These are phyloP conservation scores for Nicotiana otophora DNA, from an alignment of 257 asterid genomes.

Conservation along the genomic window DNA sequence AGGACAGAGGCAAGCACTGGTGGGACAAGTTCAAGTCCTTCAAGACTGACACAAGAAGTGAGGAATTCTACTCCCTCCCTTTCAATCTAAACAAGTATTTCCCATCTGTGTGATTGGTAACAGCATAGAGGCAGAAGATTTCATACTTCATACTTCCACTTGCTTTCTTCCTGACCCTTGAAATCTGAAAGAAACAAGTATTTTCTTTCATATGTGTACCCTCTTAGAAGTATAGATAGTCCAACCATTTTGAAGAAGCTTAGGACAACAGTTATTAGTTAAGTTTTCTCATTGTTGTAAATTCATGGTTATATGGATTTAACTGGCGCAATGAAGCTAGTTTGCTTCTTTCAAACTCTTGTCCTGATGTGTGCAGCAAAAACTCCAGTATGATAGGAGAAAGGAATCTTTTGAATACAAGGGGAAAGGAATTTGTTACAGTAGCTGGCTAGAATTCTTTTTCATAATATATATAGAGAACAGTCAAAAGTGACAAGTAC, in stretches of 20 bases:
- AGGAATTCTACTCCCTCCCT: constrained; percentile 90
- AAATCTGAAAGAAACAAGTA: background rate
- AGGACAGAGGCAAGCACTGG: constrained; percentile 94
- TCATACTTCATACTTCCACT: background rate
- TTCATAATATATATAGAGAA: background rate
- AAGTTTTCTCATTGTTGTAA: constrained; percentile 11
- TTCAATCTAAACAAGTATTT: constrained; percentile 88
- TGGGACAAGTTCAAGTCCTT: constrained; percentile 89
- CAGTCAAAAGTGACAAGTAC: background rate
- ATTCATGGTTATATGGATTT: constrained; percentile 15
- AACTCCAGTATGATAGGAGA: background rate
- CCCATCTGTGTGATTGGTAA: constrained; percentile 66
- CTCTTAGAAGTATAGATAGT: constrained; percentile 35
- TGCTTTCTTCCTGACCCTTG: constrained; percentile 16
- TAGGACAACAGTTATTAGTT: constrained; percentile 4
- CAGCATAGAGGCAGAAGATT: constrained; percentile 10
- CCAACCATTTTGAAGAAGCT: constrained; percentile 30
- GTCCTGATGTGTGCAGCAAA: background rate
- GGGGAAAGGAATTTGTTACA: too few species aligned
- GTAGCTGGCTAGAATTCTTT: background rate
- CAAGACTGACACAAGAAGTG: constrained; percentile 74
- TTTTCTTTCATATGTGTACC: constrained; percentile 36
- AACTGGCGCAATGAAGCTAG: too few species aligned
- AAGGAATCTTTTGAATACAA: too few species aligned
- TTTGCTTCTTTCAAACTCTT: background rate